Evolutionary conservation across 2,329 filamentous ascomycete species (phyloP).

Genomic region (Chrysoporthe puriensis): DNA sequence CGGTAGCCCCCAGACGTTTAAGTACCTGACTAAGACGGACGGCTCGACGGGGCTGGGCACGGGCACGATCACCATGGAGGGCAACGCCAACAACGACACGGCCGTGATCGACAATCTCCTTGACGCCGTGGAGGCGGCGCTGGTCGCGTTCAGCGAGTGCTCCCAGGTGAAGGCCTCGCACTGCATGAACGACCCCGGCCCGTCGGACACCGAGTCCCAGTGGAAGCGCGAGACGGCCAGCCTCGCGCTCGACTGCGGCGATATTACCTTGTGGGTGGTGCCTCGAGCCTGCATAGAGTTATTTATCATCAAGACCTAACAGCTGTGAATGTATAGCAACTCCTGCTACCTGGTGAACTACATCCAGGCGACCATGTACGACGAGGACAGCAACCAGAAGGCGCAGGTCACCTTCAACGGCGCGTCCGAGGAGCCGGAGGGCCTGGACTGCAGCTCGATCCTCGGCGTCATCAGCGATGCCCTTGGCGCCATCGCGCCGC

Average conservation of each 20-base stretch:
- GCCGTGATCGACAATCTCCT: slow-evolving; percentile 1
- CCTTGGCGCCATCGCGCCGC: not conserved
- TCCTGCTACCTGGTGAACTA: slow-evolving; percentile 1
- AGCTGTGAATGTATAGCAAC: not conserved
- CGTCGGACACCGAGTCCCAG: not conserved
- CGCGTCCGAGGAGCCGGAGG: not conserved
- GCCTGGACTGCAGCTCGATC: not conserved
- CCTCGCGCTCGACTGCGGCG: not conserved
- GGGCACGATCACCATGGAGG: not conserved
- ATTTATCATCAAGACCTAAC: too few species aligned
- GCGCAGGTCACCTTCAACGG: not conserved
- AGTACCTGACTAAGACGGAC: not conserved
- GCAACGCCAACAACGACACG: not conserved
- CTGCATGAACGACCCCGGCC: not conserved
- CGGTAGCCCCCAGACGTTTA: not conserved
- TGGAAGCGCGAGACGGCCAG: not conserved
- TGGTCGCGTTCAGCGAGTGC: not conserved
- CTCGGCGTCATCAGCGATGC: not conserved
- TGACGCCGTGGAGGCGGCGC: not conserved
- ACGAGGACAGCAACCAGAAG: slow-evolving; percentile 1
- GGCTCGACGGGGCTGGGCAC: not conserved
- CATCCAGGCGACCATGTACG: slow-evolving; percentile 4
- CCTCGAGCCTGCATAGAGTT: not conserved
- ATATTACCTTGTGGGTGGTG: not conserved
- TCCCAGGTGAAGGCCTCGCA: not conserved